Conservation (phyloP, 208 protist genomes). For the Novymonas esmeraldas region DNA sequence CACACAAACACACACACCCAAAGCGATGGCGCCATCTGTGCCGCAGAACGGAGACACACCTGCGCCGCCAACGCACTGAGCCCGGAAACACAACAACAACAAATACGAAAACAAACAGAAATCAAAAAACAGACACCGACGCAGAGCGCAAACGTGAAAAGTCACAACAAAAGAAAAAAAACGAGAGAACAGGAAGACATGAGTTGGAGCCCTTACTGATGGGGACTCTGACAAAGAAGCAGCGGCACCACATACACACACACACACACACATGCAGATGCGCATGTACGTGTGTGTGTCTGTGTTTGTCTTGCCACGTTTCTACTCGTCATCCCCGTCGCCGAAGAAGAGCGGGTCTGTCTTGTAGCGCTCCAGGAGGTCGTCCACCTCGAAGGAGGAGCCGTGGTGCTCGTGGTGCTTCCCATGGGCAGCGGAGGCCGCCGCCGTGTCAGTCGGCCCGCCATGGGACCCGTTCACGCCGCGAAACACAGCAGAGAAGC, state of each 20-base stretch:
- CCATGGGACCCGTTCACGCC: background rate
- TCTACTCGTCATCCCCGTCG: conserved; percentile 16
- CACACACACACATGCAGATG: background rate
- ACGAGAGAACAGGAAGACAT: background rate
- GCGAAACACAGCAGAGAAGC: conserved; percentile 24
- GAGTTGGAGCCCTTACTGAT: background rate
- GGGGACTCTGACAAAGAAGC: too few species aligned
- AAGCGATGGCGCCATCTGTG: too few species aligned
- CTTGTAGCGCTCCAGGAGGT: conserved; percentile 15
- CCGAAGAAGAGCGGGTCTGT: conserved; percentile 18
- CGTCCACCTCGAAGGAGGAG: conserved; percentile 23
- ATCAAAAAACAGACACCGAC: background rate
- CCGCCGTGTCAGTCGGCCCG: background rate
- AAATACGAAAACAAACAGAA: background rate
- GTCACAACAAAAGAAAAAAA: background rate
- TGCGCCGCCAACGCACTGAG: too few species aligned
- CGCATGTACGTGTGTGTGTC: background rate
- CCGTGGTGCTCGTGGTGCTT: background rate
- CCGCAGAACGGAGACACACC: too few species aligned
- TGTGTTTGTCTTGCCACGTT: background rate
- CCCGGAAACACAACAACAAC: too few species aligned
- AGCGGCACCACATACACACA: too few species aligned
- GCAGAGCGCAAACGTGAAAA: background rate
- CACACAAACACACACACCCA: too few species aligned
- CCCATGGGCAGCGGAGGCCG: too few species aligned